Evolutionary conservation across 805 yeast species (phyloP).

Genomic region (Yarrowia sp.): DNA sequence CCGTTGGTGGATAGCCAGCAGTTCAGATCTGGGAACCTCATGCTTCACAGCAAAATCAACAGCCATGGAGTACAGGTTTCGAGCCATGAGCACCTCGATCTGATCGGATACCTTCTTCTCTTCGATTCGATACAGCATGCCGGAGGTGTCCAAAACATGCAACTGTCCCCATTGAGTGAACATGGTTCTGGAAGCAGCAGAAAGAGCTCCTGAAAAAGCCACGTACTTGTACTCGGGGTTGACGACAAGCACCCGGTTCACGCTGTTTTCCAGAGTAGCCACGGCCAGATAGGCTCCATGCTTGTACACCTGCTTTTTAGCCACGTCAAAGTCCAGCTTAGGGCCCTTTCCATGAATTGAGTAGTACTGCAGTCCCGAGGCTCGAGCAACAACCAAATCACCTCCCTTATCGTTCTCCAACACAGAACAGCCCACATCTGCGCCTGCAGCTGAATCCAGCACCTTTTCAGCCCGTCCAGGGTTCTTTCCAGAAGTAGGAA

Average conservation of each 20-base stretch:
- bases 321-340: slow-evolving; percentile 49
- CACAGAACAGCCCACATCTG: slow-evolving; percentile 47
- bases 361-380: slow-evolving; percentile 63
- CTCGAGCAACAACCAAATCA: slow-evolving; percentile 62
- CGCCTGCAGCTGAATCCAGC: slow-evolving; percentile 49
- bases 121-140: slow-evolving; percentile 62
- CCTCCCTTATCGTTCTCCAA: slow-evolving; percentile 38
- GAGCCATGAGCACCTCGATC: slow-evolving; percentile 61
- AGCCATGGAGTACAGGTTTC: slow-evolving; percentile 72
- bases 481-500: slow-evolving; percentile 76
- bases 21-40: slow-evolving; percentile 38
- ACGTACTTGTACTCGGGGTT: slow-evolving; percentile 70
- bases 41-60: slow-evolving; percentile 56
- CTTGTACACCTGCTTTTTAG: slow-evolving; percentile 53
- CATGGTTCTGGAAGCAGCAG: slow-evolving; percentile 59
- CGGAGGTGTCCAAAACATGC: slow-evolving; percentile 69
- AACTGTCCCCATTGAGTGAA: slow-evolving; percentile 57
- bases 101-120: slow-evolving; percentile 69
- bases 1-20: slow-evolving; percentile 47
- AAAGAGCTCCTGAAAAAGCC: slow-evolving; percentile 65
- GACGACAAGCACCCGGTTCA: slow-evolving; percentile 54
- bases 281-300: slow-evolving; percentile 57
- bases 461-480: slow-evolving; percentile 58
- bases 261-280: slow-evolving; percentile 47
- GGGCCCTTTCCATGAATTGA: slow-evolving; percentile 51